Conservation (phyloP, 345 rosid genomes). For the Populus nigra region DNA sequence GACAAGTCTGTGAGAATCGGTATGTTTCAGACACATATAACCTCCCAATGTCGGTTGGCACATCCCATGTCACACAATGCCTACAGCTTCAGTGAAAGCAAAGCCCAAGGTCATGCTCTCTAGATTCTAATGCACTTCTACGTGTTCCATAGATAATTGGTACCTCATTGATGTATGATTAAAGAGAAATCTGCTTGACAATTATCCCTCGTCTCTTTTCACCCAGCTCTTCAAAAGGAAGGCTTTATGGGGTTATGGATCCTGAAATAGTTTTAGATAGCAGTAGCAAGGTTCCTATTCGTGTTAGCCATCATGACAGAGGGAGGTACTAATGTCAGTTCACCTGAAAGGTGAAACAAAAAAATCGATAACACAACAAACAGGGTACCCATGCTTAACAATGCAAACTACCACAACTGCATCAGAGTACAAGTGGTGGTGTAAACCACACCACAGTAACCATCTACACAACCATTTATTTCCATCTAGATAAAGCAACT, state of each 20-base stretch:
- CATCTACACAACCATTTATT: background rate
- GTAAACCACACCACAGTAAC: background rate
- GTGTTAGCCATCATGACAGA: background rate
- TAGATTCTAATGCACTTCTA: background rate
- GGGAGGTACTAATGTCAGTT: background rate
- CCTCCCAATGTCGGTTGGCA: background rate
- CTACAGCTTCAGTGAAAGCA: background rate
- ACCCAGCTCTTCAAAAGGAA: background rate
- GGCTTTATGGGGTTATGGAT: background rate
- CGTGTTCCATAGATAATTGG: background rate
- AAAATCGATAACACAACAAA: background rate
- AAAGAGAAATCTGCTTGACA: background rate
- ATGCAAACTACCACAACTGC: background rate
- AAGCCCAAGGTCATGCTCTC: background rate
- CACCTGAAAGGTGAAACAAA: background rate
- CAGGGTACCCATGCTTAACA: background rate
- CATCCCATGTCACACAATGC: background rate
- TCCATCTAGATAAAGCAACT: background rate
- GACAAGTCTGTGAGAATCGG: background rate
- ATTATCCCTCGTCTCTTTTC: background rate
- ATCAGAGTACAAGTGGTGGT: background rate
- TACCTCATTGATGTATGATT: background rate
- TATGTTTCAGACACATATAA: background rate
- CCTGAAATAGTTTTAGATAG: background rate
- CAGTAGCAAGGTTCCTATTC: background rate